Percentiles rank a stretch among this genome's conserved stretches.
These are phyloP conservation scores for Arachnomyces sp. DNA, from an alignment of 2,329 filamentous ascomycete species.

Conservation along the genomic window DNA sequence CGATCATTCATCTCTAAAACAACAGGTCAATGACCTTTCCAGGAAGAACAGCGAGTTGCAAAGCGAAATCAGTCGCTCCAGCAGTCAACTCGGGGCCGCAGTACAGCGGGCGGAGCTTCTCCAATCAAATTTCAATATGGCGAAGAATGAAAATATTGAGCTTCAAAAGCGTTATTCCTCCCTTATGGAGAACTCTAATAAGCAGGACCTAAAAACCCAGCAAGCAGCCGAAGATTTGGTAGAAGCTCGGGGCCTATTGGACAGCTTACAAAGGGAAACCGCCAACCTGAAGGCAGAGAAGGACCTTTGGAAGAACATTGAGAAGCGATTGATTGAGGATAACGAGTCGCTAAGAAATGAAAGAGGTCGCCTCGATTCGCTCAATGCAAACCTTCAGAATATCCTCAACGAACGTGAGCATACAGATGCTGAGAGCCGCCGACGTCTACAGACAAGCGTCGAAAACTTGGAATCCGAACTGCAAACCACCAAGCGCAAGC, in stretches of 20 bases:
- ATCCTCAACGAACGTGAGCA: constrained; percentile 88
- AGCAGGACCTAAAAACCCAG: constrained; percentile 82
- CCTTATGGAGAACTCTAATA: constrained; percentile 74
- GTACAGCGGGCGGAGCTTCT: constrained; percentile 83
- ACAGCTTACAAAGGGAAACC: constrained; percentile 83
- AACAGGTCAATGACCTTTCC: constrained; percentile 74
- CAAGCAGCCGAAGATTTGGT: constrained; percentile 90
- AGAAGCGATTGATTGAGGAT: constrained; percentile 78
- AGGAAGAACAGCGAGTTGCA: constrained; percentile 76
- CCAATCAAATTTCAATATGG: constrained; percentile 74
- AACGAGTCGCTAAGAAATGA: constrained; percentile 81
- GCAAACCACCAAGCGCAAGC: constrained; percentile 68
- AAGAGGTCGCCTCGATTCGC: constrained; percentile 70
- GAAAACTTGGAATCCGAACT: constrained; percentile 76
- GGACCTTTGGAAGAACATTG: constrained; percentile 87
- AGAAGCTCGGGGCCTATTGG: constrained; percentile 70
- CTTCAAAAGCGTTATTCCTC: constrained; percentile 73
- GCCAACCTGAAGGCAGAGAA: constrained; percentile 93
- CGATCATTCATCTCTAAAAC: constrained; percentile 73
- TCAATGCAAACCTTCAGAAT: constrained; percentile 77
- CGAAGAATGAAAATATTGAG: constrained; percentile 78
- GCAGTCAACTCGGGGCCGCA: constrained; percentile 73
- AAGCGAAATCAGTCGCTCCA: constrained; percentile 69
- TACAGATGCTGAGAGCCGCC: constrained; percentile 70
- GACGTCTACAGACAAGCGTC: constrained; percentile 68